These are phyloP conservation scores for Mortierella sp. DNA, from an alignment of 371 early-diverging fungal genomes.

Conservation along the genomic window DNA sequence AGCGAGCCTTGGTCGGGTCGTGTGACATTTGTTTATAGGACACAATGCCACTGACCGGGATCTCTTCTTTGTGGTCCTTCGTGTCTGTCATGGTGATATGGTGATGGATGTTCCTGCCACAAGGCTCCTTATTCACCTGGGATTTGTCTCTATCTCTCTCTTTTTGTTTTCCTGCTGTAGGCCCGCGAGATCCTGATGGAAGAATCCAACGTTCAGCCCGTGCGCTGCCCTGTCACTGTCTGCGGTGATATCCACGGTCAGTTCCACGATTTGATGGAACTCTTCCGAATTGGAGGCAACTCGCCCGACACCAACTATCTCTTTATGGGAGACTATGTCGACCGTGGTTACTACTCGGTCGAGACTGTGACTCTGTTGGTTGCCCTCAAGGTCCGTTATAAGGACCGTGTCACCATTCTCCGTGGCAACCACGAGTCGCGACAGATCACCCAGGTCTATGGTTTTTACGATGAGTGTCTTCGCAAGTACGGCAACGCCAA, in stretches of 20 bases:
- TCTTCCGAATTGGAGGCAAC: constrained; percentile 98
- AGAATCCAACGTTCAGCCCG: constrained; percentile 96
- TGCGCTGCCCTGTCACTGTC: constrained; percentile 95
- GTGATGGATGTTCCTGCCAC: background rate
- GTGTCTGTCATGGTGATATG: too few relatives aligned
- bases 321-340: constrained; percentile 99
- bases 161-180: constrained; percentile 56
- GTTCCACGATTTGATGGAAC: constrained; percentile 98
- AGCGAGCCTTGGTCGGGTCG: background rate
- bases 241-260: constrained; percentile 99
- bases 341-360: constrained; percentile 99
- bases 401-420: constrained; percentile 96
- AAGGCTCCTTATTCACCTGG: background rate
- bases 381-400: constrained; percentile 94
- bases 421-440: constrained; percentile 99
- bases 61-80: too few relatives aligned
- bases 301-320: constrained; percentile 99
- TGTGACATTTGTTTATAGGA: background rate
- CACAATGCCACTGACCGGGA: too few relatives aligned
- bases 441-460: constrained; percentile 99
- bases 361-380: constrained; percentile 98
- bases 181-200: constrained; percentile 95
- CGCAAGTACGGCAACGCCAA: constrained; percentile 98
- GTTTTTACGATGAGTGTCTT: constrained; percentile 99
- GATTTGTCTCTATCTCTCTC: background rate